Evolutionary conservation across 108 stramenopile species (phyloP).

Genomic region (Skeletonema marinoi): DNA sequence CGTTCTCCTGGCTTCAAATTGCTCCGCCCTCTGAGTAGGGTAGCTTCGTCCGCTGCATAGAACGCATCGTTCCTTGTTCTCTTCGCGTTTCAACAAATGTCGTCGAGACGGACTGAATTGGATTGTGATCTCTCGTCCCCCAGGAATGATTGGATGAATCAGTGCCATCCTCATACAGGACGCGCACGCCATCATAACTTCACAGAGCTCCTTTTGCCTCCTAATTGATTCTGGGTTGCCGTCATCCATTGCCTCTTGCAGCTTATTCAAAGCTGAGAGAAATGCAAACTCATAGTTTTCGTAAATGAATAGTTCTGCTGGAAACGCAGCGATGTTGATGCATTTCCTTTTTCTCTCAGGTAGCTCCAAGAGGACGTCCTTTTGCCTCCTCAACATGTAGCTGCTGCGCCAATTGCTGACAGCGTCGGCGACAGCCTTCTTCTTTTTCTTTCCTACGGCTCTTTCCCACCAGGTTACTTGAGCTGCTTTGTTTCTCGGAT

Average conservation of each 20-base stretch:
- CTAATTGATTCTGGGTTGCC: slow-evolving; percentile 4
- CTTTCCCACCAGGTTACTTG: slow-evolving; percentile 36
- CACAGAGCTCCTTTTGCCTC: slow-evolving; percentile 14
- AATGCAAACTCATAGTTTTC: slow-evolving; percentile 36
- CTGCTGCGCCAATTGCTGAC: slow-evolving; percentile 28
- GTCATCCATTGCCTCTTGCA: slow-evolving; percentile 19
- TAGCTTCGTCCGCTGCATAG: slow-evolving; percentile 11
- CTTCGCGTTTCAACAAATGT: slow-evolving; percentile 27
- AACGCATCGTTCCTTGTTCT: slow-evolving; percentile 28
- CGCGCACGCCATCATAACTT: slow-evolving; percentile 46
- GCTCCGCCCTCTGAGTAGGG: slow-evolving; percentile 31
- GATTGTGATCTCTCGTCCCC: slow-evolving; percentile 35
- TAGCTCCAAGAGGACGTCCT: slow-evolving; percentile 19
- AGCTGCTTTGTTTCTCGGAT: slow-evolving; percentile 31
- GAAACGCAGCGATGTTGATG: slow-evolving; percentile 6
- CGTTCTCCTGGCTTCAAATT: slow-evolving; percentile 1
- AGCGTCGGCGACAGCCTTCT: neutral
- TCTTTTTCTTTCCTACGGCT: slow-evolving; percentile 3
- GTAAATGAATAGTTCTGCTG: slow-evolving; percentile 35
- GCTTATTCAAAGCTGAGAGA: slow-evolving; percentile 21
- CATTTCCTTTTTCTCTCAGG: neutral
- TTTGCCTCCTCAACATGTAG: slow-evolving; percentile 27
- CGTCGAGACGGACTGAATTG: slow-evolving; percentile 34
- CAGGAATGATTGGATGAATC: slow-evolving; percentile 35
- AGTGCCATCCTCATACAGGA: slow-evolving; percentile 38